A percentile compares a stretch with the other conserved stretches of the same genome.
Conservation (phyloP, 2,329 filamentous ascomycete species). For the Alternaria viburni region DNA sequence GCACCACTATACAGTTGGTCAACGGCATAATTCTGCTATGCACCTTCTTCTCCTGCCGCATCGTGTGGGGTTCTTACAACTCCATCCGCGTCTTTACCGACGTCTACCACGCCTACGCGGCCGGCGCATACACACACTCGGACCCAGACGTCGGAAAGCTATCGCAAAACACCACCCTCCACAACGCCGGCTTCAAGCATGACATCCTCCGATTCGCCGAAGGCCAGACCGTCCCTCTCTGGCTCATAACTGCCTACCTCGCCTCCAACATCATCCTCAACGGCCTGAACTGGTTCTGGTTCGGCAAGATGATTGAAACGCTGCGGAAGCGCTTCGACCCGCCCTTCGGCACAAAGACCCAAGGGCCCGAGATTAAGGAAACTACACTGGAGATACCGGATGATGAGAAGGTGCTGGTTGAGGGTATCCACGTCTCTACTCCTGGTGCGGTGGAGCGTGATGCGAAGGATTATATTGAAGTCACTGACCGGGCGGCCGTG, state of each 20-base stretch:
- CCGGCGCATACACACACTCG: conserved; percentile 27
- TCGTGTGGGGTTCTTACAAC: conserved; percentile 79
- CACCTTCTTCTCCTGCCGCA: conserved; percentile 77
- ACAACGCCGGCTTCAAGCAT: conserved; percentile 35
- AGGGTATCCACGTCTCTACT: conserved; percentile 42
- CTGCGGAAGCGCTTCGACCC: conserved; percentile 76
- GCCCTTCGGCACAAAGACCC: conserved; percentile 55
- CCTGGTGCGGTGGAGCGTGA: conserved; percentile 29
- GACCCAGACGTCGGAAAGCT: conserved; percentile 39
- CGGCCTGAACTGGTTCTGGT: conserved; percentile 83
- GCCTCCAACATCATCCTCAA: conserved; percentile 75
- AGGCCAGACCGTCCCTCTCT: conserved; percentile 62
- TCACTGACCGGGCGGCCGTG: conserved; percentile 16
- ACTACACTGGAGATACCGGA: conserved; percentile 20
- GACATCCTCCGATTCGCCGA: conserved; percentile 59
- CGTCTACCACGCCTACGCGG: conserved; percentile 59
- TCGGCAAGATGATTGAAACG: conserved; percentile 83
- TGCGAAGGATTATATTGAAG: conserved; percentile 27
- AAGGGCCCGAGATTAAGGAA: conserved; percentile 25
- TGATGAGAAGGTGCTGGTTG: conserved; percentile 40
- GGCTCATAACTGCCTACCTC: conserved; percentile 73
- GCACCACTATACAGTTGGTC: conserved; percentile 73
- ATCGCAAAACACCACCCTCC: conserved; percentile 27
- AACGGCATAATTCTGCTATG: conserved; percentile 76
- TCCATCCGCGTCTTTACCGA: conserved; percentile 70